phyloP scores from a whole-genome alignment of 768 basidiomycete species.

The Cantharellus anzutake region DNA sequence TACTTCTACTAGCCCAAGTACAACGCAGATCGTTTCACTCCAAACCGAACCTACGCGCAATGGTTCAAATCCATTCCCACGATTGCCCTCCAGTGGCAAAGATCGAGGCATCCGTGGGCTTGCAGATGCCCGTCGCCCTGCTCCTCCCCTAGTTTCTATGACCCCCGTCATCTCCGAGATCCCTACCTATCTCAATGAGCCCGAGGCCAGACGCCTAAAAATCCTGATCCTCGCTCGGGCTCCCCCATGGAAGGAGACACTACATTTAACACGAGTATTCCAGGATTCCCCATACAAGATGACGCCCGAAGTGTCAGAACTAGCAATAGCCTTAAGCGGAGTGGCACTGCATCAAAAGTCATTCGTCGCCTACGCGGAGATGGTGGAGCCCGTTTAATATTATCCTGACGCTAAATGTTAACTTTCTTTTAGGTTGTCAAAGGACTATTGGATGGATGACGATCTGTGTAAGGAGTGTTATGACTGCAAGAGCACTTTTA shows the following conservation, averaged over 20 bases:
- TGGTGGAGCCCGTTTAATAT: constrained; percentile 26
- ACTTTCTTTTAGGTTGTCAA: constrained; percentile 41
- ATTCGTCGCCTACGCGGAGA: constrained; percentile 82
- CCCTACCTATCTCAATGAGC: constrained; percentile 45
- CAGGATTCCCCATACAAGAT: constrained; percentile 83
- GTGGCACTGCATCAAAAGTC: constrained; percentile 76
- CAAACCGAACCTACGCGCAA: constrained; percentile 36
- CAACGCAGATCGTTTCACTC: constrained; percentile 29
- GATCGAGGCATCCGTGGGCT: neutral
- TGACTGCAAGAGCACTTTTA: constrained; percentile 88
- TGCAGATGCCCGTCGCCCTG: constrained; percentile 13
- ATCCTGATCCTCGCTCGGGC: constrained; percentile 14
- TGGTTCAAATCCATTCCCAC: constrained; percentile 28
- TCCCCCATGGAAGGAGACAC: constrained; percentile 1
- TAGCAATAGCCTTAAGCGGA: constrained; percentile 32
- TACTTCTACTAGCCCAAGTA: neutral
- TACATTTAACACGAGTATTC: constrained; percentile 26
- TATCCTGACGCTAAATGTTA: neutral
- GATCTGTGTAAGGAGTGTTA: constrained; percentile 91
- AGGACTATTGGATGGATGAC: constrained; percentile 99
- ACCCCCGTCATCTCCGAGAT: constrained; percentile 72
- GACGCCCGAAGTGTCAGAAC: constrained; percentile 79
- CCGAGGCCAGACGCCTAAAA: constrained; percentile 10
- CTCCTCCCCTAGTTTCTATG: constrained; percentile 69
- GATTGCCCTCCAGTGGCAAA: constrained; percentile 20